Evolutionary conservation across 2,329 filamentous ascomycete genomes (phyloP).

Genomic region (Sarocladium oryzae): DNA sequence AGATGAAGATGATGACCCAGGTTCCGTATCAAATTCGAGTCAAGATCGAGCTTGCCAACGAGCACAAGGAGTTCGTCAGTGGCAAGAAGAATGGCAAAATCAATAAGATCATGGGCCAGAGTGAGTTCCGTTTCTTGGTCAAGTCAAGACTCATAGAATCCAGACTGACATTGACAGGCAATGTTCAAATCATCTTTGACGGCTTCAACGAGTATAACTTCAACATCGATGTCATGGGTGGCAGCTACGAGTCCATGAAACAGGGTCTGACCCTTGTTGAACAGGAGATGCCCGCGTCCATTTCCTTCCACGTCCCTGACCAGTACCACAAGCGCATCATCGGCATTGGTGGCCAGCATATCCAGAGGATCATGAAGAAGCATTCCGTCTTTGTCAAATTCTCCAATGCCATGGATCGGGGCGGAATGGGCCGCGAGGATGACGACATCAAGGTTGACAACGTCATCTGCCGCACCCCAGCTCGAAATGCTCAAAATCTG

Average conservation of each 20-base stretch:
- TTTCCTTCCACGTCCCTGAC: constrained; percentile 97
- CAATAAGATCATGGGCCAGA: constrained; percentile 99
- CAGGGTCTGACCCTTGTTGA: constrained; percentile 88
- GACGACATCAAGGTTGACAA: constrained; percentile 99
- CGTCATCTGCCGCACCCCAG: constrained; percentile 95
- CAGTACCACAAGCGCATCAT: constrained; percentile 99
- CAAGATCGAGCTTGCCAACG: constrained; percentile 97
- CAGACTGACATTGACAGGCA: constrained; percentile 44
- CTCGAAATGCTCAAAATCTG: constrained; percentile 91
- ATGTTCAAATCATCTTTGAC: constrained; percentile 98
- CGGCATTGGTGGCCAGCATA: constrained; percentile 95
- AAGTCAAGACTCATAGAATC: constrained; percentile 14
- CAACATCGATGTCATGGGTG: constrained; percentile 94
- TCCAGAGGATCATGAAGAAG: constrained; percentile 99
- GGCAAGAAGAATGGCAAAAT: constrained; percentile 99
- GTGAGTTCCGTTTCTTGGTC: constrained; percentile 26
- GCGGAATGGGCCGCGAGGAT: constrained; percentile 84
- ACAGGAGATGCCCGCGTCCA: constrained; percentile 98
- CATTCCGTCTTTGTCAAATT: constrained; percentile 99
- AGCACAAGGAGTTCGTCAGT: constrained; percentile 99
- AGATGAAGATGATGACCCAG: constrained; percentile 81
- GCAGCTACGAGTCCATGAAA: constrained; percentile 89
- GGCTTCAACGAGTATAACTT: constrained; percentile 99
- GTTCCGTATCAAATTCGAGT: constrained; percentile 90
- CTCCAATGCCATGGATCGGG: constrained; percentile 97